Evolutionary conservation across 805 yeast genomes (phyloP).

Genomic region (Blastobotrys mokoenaii): DNA sequence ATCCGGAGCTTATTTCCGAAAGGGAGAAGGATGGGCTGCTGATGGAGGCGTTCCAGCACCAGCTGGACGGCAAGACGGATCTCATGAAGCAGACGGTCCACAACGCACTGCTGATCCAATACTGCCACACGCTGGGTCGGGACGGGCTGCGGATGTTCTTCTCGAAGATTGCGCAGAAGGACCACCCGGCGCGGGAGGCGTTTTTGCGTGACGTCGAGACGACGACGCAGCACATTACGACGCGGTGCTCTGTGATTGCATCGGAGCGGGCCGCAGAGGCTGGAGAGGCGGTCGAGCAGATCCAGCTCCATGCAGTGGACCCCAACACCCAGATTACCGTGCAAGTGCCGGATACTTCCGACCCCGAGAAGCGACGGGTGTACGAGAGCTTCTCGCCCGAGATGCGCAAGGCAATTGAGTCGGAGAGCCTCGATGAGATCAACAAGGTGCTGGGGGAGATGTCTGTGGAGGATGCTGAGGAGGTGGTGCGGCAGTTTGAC

Average conservation of each 20-base stretch:
- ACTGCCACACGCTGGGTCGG: slow-evolving; percentile 39
- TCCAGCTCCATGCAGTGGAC: slow-evolving; percentile 83
- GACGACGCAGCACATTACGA: slow-evolving; percentile 67
- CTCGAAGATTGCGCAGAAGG: slow-evolving; percentile 44
- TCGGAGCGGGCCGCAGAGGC: slow-evolving; percentile 38
- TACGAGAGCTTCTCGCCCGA: slow-evolving; percentile 52
- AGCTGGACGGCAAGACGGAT: slow-evolving; percentile 50
- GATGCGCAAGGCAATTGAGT: slow-evolving; percentile 70
- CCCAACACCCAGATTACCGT: slow-evolving; percentile 71
- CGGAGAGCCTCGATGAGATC: slow-evolving; percentile 65
- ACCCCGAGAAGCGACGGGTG: slow-evolving; percentile 35
- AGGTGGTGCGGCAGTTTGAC: slow-evolving; percentile 61
- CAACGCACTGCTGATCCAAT: slow-evolving; percentile 74
- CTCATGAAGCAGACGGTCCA: slow-evolving; percentile 61
- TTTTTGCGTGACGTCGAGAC: slow-evolving; percentile 65
- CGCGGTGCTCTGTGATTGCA: slow-evolving; percentile 61
- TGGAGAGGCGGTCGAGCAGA: slow-evolving; percentile 63
- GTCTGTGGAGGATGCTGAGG: slow-evolving; percentile 73
- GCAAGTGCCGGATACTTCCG: slow-evolving; percentile 46
- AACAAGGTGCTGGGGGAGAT: slow-evolving; percentile 72
- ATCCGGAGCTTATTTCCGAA: slow-evolving; percentile 65
- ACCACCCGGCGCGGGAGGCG: slow-evolving; percentile 58
- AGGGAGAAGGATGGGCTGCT: slow-evolving; percentile 86
- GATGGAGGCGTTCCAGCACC: slow-evolving; percentile 85
- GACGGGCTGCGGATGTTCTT: slow-evolving; percentile 60